phyloP scores from a whole-genome alignment of 1,139 yeast species.

The Nakaseomyces glabratus region DNA sequence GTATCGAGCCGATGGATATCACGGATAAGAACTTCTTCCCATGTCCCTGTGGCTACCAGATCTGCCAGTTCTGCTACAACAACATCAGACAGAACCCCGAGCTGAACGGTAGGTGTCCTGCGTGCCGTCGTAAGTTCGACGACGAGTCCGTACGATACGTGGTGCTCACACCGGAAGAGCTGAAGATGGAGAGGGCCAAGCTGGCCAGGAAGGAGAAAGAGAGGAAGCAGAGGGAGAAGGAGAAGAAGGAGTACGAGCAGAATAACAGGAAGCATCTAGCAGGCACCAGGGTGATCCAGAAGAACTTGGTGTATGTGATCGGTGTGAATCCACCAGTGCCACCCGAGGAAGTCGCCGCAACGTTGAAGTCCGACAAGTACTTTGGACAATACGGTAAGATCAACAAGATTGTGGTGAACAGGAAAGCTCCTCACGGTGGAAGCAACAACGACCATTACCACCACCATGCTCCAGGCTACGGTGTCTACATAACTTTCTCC shows the following conservation, averaged over 20 bases:
- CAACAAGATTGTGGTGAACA: slow-evolving; percentile 85
- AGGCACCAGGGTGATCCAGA: slow-evolving; percentile 95
- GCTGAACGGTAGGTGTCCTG: slow-evolving; percentile 93
- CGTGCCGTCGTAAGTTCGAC: slow-evolving; percentile 88
- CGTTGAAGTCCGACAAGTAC: slow-evolving; percentile 81
- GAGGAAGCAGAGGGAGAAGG: slow-evolving; percentile 82
- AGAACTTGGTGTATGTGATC: slow-evolving; percentile 91
- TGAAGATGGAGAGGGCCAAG: slow-evolving; percentile 66
- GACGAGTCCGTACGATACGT: slow-evolving; percentile 89
- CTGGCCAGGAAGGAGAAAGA: slow-evolving; percentile 78
- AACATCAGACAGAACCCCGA: slow-evolving; percentile 94
- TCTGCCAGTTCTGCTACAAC: slow-evolving; percentile 96
- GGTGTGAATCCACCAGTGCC: slow-evolving; percentile 84
- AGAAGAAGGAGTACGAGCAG: slow-evolving; percentile 82
- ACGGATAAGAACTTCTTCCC: slow-evolving; percentile 96
- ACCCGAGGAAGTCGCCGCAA: slow-evolving; percentile 79
- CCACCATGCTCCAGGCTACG: slow-evolving; percentile 62
- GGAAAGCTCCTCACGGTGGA: slow-evolving; percentile 45
- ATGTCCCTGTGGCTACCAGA: slow-evolving; percentile 98
- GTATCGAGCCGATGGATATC: slow-evolving; percentile 95
- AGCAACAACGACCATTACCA: slow-evolving; percentile 30
- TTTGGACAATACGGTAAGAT: slow-evolving; percentile 98
- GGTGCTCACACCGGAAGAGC: slow-evolving; percentile 75
- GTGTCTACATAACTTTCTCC: slow-evolving; percentile 91
- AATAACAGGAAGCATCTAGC: slow-evolving; percentile 88